Evolutionary conservation across 1,284 basidiomycete genomes (phyloP).

Genomic region (Ganoderma boninense): DNA sequence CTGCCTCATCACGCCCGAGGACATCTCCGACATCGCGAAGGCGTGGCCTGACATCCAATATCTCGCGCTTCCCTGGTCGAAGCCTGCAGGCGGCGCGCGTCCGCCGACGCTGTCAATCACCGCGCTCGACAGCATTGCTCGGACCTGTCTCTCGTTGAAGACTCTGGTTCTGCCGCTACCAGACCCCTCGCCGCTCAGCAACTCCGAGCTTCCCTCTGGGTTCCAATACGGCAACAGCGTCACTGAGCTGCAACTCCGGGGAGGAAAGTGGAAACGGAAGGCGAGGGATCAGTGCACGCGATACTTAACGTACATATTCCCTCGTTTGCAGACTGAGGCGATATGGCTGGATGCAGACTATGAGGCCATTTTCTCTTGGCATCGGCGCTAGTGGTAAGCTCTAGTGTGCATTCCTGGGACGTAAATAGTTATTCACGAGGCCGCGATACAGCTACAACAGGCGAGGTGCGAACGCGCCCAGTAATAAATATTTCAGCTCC

Average conservation of each 20-base stretch:
- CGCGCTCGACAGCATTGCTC: not conserved
- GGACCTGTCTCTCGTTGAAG: not conserved
- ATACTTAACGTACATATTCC: not conserved
- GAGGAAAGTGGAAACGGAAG: not conserved
- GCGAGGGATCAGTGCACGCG: not conserved
- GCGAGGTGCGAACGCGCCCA: not conserved
- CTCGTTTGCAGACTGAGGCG: not conserved
- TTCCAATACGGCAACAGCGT: not conserved
- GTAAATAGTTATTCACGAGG: not conserved
- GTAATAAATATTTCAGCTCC: not conserved
- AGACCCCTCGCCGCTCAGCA: not conserved
- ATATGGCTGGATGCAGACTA: not conserved
- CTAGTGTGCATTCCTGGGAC: not conserved
- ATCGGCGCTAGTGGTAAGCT: not conserved
- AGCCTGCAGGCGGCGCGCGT: not conserved
- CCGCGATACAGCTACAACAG: not conserved
- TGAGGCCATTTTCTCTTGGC: not conserved
- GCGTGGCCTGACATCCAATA: slow-evolving; percentile 3
- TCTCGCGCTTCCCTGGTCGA: not conserved
- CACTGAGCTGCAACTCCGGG: not conserved
- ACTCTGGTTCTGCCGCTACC: not conserved
- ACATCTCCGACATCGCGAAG: not conserved
- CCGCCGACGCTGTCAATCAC: not conserved
- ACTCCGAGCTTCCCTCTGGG: not conserved
- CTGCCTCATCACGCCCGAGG: not conserved